Evolutionary conservation across 2,329 filamentous ascomycete species (phyloP).

Genomic region (Fusarium ramigenum): DNA sequence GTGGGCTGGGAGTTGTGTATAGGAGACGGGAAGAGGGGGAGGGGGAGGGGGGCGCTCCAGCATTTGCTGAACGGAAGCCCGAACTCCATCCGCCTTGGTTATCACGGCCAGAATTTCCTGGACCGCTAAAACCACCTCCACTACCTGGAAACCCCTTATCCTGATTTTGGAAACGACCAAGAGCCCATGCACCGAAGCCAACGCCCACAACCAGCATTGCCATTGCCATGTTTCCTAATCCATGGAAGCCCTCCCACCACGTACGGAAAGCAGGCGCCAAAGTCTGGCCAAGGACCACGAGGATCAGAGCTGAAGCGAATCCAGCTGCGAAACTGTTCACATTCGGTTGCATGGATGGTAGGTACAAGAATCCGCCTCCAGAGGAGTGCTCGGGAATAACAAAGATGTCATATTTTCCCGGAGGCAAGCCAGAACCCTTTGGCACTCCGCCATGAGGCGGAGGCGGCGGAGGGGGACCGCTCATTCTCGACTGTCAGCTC

Average conservation of each 20-base stretch:
- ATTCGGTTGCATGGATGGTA: constrained; percentile 88
- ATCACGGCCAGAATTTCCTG: constrained; percentile 33
- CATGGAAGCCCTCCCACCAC: constrained; percentile 77
- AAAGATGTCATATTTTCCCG: constrained; percentile 97
- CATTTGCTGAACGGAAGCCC: constrained; percentile 45
- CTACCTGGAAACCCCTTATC: constrained; percentile 34
- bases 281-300: constrained; percentile 76
- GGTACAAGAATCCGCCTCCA: constrained; percentile 89
- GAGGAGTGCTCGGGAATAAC: constrained; percentile 92
- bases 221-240: constrained; percentile 78
- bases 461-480: constrained; percentile 80
- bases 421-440: constrained; percentile 75
- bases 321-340: constrained; percentile 92
- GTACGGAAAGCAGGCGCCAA: constrained; percentile 77
- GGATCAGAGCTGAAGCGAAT: constrained; percentile 77
- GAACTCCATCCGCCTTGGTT: constrained; percentile 46
- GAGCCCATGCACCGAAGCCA: constrained; percentile 79
- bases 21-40: no score
- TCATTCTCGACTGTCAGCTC: constrained; percentile 51
- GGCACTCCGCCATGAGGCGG: constrained; percentile 86
- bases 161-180: constrained; percentile 51
- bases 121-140: constrained; percentile 33
- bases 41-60: constrained; percentile 48
- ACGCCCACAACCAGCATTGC: constrained; percentile 76
- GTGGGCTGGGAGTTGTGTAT: no score